These are phyloP conservation scores for Phytophthora pini DNA, from an alignment of 352 stramenopile species.

Conservation along the genomic window DNA sequence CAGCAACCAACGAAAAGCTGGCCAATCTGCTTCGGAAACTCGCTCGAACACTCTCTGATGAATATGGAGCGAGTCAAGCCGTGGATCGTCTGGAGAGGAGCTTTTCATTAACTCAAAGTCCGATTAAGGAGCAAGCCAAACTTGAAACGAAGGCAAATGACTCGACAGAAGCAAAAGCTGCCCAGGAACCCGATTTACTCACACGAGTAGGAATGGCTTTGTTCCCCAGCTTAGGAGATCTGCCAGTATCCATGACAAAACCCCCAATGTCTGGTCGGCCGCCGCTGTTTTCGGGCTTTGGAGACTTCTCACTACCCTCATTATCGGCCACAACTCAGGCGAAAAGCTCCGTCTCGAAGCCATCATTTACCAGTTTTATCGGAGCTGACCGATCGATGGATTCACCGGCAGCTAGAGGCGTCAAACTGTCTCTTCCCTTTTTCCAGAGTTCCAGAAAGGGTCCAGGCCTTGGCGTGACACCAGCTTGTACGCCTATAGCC, in stretches of 20 bases:
- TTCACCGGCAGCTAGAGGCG: slow-evolving; percentile 17
- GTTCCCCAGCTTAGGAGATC: slow-evolving; percentile 32
- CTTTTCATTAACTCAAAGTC: slow-evolving; percentile 16
- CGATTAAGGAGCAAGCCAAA: background rate
- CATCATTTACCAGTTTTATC: slow-evolving; percentile 35
- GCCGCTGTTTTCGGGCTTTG: slow-evolving; percentile 34
- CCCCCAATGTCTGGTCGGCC: slow-evolving; percentile 23
- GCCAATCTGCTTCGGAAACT: slow-evolving; percentile 34
- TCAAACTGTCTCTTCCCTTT: slow-evolving; percentile 66
- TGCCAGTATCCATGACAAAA: slow-evolving; percentile 19
- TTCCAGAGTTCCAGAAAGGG: slow-evolving; percentile 77
- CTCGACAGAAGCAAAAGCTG: slow-evolving; percentile 2
- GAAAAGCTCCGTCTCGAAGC: slow-evolving; percentile 30
- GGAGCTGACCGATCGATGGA: slow-evolving; percentile 26
- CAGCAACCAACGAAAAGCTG: slow-evolving; percentile 35
- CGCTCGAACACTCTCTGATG: slow-evolving; percentile 24
- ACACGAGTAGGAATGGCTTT: slow-evolving; percentile 34
- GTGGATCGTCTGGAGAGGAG: slow-evolving; percentile 39
- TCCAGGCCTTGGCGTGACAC: slow-evolving; percentile 57
- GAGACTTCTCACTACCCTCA: slow-evolving; percentile 38
- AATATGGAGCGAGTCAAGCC: slow-evolving; percentile 20
- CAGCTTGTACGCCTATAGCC: slow-evolving; percentile 72
- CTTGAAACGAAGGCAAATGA: background rate
- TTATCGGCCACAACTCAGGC: slow-evolving; percentile 26
- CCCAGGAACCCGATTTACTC: slow-evolving; percentile 33